Evolutionary conservation across 139 green algal genomes (phyloP), one percentile per base, ranked within the genome.

Genomic region (Coelastrella sp.): DNA sequence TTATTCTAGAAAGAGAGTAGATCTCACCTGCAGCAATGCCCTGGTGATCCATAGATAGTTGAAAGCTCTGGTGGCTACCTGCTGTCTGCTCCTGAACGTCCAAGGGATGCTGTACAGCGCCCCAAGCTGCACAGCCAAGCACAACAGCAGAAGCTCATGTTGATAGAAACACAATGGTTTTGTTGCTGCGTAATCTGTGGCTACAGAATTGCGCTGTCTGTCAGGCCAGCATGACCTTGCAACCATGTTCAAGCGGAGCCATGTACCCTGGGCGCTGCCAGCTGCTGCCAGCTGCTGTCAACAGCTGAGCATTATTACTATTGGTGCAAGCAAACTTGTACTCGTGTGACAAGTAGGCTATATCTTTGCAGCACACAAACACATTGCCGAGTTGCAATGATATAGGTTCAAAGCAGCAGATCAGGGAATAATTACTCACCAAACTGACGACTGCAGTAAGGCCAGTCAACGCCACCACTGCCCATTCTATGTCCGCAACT

Each of bases 31-130:
- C 43, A 85, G 64, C 64, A 79, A 27, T n/a, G 48, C 50, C 9
- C 79, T 35, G 2, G 79, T 85, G 43, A 85, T 59, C 79, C 79
- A 85, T 0, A 85, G 48, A 45, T 85, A 60, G 64, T 85, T 85
- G 43, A 85, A 85, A 6, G 64, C 79, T 17, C 79, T 60, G 2
- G 79, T 85, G 11, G 79, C 34, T 27, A 60, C 66, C 48, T 78
- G 66, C 43, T 66, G 79, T 3, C 79, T 37, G 30, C 45, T 64
- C 6, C 79, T 30, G 21, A 63, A 66, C 48, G 79, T 85, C 79
- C 79, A 85, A 9, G 79, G 79, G 15, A 85, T 64, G 11, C 41
- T 69, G 79, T 85, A 85, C n/a, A 85, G 35, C 45, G 79, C 79
- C 2, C 79, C 79, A 23, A 73, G 59, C 77, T 84, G 69, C 40